Conservation (phyloP, 2,329 filamentous ascomycete genomes). For the Emericellopsis atlantica region DNA sequence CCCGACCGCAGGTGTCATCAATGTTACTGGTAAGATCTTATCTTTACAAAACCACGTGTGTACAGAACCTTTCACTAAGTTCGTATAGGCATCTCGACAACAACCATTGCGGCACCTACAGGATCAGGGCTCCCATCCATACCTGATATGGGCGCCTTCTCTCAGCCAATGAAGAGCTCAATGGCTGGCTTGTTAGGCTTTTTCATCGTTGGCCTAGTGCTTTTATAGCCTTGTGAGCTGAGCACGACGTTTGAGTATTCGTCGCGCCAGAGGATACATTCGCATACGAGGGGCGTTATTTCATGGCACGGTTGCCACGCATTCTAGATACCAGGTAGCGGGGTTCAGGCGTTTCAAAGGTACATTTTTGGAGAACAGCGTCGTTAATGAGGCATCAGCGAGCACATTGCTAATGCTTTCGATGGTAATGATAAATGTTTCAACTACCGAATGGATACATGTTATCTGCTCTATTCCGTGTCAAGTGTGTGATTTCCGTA, state of each 20-base stretch:
- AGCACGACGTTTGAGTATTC: neutral
- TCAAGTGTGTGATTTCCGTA: no score
- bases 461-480: no score
- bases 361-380: neutral
- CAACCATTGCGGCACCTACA: slow-evolving; percentile 7
- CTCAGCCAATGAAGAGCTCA: slow-evolving; percentile 18
- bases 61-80: neutral
- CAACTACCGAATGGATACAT: neutral
- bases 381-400: neutral
- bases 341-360: neutral
- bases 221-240: slow-evolving; percentile 11
- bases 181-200: slow-evolving; percentile 21
- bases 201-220: slow-evolving; percentile 21
- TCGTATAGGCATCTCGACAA: neutral
- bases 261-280: neutral
- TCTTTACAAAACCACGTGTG: neutral
- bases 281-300: neutral
- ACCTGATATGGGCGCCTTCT: slow-evolving; percentile 17
- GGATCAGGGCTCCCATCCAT: slow-evolving; percentile 12
- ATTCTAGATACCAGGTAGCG: slow-evolving; percentile 1
- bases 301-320: neutral
- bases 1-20: neutral
- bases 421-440: slow-evolving; percentile 1
- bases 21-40: neutral
- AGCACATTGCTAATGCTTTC: no score